A percentile compares a stretch with the other conserved stretches of the same genome.
These are phyloP conservation scores for Dactylonectria macrodidyma DNA, from an alignment of 2,329 filamentous ascomycete species.

Conservation along the genomic window DNA sequence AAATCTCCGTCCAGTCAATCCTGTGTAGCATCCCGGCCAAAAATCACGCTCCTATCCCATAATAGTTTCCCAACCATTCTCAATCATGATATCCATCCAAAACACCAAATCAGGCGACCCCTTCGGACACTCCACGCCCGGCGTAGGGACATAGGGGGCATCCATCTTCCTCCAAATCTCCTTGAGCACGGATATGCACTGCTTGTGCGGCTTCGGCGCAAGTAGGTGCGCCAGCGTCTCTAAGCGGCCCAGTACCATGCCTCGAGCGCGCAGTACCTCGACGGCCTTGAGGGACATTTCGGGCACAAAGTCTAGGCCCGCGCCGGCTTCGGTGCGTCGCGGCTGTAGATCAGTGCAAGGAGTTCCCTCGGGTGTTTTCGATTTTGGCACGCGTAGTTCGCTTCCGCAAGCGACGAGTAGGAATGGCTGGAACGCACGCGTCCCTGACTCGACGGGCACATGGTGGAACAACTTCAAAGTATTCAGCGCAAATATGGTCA, in stretches of 20 bases:
- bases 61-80: slow-evolving; percentile 36
- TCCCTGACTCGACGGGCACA: slow-evolving; percentile 32
- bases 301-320: slow-evolving; percentile 5
- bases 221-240: slow-evolving; percentile 23
- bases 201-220: slow-evolving; percentile 24
- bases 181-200: slow-evolving; percentile 27
- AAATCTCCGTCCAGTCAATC: too few species aligned
- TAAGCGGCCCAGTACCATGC: slow-evolving; percentile 23
- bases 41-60: slow-evolving; percentile 23
- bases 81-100: slow-evolving; percentile 38
- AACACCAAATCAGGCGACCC: slow-evolving; percentile 24
- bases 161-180: slow-evolving; percentile 35
- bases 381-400: slow-evolving; percentile 23
- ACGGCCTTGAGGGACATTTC: slow-evolving; percentile 23
- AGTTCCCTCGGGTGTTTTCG: not conserved
- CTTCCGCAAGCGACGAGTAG: slow-evolving; percentile 29
- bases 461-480: slow-evolving; percentile 23
- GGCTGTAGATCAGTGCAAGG: not conserved
- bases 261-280: slow-evolving; percentile 22
- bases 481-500: slow-evolving; percentile 21
- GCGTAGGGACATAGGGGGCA: not conserved
- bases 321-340: not conserved
- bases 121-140: not conserved
- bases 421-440: slow-evolving; percentile 35
- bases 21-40: too few species aligned